These are phyloP conservation scores for Cetraspora pellucida DNA, from an alignment of 192 early-diverging fungal species.

Conservation along the genomic window DNA sequence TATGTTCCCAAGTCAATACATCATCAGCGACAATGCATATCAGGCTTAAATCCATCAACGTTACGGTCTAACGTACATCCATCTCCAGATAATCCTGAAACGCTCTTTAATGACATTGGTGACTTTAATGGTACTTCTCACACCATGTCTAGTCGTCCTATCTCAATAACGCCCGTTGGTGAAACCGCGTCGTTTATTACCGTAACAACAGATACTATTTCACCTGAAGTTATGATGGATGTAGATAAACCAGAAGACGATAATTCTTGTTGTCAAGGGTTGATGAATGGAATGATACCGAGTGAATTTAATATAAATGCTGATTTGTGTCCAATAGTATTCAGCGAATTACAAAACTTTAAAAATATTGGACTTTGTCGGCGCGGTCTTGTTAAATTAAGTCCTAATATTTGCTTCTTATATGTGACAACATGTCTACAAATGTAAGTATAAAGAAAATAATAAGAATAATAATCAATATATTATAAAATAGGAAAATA, in stretches of 20 bases:
- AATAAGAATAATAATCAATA: no score
- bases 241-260: conserved; percentile 8
- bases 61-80: conserved; percentile 22
- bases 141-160: background rate
- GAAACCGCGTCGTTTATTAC: conserved; percentile 27
- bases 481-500: no score
- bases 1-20: background rate
- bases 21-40: background rate
- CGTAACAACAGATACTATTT: background rate
- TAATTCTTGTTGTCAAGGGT: background rate
- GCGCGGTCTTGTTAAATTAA: conserved; percentile 59
- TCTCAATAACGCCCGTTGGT: background rate
- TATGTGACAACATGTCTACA: conserved; percentile 63
- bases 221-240: background rate
- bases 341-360: conserved; percentile 45
- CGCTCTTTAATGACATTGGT: conserved; percentile 1
- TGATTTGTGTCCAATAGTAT: conserved; percentile 39
- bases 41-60: conserved; percentile 3
- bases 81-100: background rate
- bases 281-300: background rate
- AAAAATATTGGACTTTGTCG: conserved; percentile 64
- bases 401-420: conserved; percentile 72
- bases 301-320: conserved; percentile 33
- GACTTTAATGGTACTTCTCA: conserved; percentile 19
- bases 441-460: conserved; percentile 56